A percentile compares a stretch with the other conserved stretches of the same genome.
These are phyloP conservation scores for Candida vartiovaarae DNA, from an alignment of 805 yeast species.

Conservation along the genomic window DNA sequence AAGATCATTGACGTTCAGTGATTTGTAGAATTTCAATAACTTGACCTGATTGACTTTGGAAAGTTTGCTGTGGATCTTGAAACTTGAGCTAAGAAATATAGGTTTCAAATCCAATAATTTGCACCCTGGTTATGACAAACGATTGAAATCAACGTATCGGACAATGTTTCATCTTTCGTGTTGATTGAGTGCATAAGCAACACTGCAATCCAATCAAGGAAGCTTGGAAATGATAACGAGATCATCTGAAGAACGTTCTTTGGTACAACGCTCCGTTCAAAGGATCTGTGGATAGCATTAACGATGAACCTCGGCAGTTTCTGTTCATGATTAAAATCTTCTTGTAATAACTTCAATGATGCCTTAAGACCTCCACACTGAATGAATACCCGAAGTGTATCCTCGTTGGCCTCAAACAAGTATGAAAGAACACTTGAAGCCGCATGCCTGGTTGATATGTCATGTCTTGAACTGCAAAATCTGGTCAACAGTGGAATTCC, in stretches of 20 bases:
- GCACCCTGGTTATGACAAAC: slow-evolving; percentile 25
- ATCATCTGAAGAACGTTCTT: slow-evolving; percentile 36
- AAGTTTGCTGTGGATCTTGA: slow-evolving; percentile 31
- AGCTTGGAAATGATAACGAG: slow-evolving; percentile 32
- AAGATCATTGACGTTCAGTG: slow-evolving; percentile 8
- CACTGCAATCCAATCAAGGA: slow-evolving; percentile 33
- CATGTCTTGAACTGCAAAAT: slow-evolving; percentile 2
- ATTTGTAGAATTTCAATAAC: slow-evolving; percentile 31
- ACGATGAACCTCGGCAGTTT: slow-evolving; percentile 32
- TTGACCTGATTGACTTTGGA: slow-evolving; percentile 28
- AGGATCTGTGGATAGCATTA: slow-evolving; percentile 29
- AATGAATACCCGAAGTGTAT: slow-evolving; percentile 33
- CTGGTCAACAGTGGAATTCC: slow-evolving; percentile 11
- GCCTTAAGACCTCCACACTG: slow-evolving; percentile 39
- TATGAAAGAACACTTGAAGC: slow-evolving; percentile 4
- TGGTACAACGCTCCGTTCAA: slow-evolving; percentile 31
- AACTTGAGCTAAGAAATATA: slow-evolving; percentile 37
- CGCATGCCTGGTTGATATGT: background rate
- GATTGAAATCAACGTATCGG: slow-evolving; percentile 32
- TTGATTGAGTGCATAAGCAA: slow-evolving; percentile 26
- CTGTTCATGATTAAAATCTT: slow-evolving; percentile 34
- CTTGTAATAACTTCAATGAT: slow-evolving; percentile 36
- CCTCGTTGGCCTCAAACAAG: slow-evolving; percentile 21
- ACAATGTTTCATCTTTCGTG: slow-evolving; percentile 2
- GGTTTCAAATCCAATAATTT: slow-evolving; percentile 35